phyloP scores from a whole-genome alignment of 148 eudicot genomes.

The Rhododendron ovatum region DNA sequence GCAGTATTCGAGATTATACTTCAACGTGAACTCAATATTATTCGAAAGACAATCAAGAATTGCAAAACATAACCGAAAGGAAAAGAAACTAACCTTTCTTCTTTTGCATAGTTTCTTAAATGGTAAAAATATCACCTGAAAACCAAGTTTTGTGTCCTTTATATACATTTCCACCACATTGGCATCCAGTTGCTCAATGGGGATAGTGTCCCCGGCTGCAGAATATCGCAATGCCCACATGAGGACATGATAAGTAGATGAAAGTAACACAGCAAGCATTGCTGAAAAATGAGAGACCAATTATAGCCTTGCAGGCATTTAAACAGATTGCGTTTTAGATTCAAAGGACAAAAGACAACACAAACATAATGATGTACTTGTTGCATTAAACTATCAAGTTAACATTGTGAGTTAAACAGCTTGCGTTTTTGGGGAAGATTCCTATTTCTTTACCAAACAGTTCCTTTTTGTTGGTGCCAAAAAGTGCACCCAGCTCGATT shows the following conservation, averaged over 20 bases:
- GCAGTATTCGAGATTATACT: not conserved
- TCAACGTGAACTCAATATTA: not conserved
- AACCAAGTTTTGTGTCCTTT: conserved; percentile 40
- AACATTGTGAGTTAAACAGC: not conserved
- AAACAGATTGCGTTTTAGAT: too few species aligned
- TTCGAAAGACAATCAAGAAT: not conserved
- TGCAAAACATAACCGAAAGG: not conserved
- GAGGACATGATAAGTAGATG: conserved; percentile 2
- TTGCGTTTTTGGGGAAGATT: not conserved
- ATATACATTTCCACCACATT: conserved; percentile 48
- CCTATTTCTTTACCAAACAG: not conserved
- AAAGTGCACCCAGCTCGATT: not conserved
- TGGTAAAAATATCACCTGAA: conserved; percentile 42
- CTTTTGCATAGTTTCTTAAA: conserved; percentile 44
- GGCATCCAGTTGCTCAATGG: conserved; percentile 52
- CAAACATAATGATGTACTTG: not conserved
- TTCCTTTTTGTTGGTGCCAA: not conserved
- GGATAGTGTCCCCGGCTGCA: conserved; percentile 58
- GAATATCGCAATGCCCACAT: not conserved
- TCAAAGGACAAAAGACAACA: too few species aligned
- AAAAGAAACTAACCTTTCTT: conserved; percentile 25
- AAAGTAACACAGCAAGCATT: not conserved
- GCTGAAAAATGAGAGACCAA: not conserved
- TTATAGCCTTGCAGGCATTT: not conserved
- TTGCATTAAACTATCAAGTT: not conserved